A percentile compares a stretch with the other conserved stretches of the same genome.
These are phyloP conservation scores for Mycena capillaripes DNA, from an alignment of 768 basidiomycete species.

Conservation along the genomic window DNA sequence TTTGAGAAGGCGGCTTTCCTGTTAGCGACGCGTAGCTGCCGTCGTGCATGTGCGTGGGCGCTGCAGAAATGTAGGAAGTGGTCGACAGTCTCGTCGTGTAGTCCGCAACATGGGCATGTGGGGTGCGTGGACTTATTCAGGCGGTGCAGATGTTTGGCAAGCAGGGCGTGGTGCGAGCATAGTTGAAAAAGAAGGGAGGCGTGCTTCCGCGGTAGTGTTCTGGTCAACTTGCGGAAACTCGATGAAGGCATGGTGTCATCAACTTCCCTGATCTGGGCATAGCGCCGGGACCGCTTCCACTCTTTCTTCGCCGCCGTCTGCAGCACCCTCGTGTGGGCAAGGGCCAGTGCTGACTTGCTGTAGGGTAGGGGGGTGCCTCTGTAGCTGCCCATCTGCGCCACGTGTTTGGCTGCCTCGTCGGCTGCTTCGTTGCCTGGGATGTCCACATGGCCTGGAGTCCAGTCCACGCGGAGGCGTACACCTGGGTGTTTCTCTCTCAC, in stretches of 20 bases:
- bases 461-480: no score
- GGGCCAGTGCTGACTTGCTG: not conserved
- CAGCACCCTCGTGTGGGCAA: not conserved
- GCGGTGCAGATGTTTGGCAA: not conserved
- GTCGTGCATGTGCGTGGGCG: not conserved
- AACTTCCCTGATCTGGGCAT: not conserved
- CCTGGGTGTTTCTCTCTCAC: no score
- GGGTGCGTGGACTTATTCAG: not conserved
- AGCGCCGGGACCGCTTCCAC: not conserved
- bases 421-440: no score
- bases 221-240: not conserved
- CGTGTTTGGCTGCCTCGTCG: conserved; percentile 4
- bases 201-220: not conserved
- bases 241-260: not conserved
- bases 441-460: no score
- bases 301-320: not conserved
- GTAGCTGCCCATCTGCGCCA: not conserved
- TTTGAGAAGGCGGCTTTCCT: no score
- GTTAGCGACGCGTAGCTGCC: not conserved
- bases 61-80: not conserved
- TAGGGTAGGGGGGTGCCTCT: not conserved
- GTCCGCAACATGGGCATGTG: not conserved
- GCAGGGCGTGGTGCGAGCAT: not conserved
- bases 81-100: not conserved
- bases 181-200: conserved; percentile 4